These are phyloP conservation scores for Peronospora belbahrii DNA, from an alignment of 352 stramenopile species.

Conservation along the genomic window DNA sequence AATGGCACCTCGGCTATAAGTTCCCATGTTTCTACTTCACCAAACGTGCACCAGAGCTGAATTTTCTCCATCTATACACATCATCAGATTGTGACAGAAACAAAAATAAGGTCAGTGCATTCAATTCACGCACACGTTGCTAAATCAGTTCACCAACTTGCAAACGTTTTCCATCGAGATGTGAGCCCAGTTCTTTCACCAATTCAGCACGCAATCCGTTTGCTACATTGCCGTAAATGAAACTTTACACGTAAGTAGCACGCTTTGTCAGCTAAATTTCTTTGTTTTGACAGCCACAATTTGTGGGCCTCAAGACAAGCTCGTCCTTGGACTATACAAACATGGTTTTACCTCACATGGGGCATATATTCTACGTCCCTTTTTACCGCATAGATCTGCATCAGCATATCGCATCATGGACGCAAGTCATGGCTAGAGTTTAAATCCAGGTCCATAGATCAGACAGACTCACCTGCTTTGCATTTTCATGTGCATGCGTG, in stretches of 20 bases:
- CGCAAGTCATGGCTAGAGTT: too few species aligned
- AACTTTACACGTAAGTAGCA: constrained; percentile 22
- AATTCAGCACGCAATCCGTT: constrained; percentile 20
- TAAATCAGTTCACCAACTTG: constrained; percentile 30
- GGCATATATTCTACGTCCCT: constrained; percentile 47
- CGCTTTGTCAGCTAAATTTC: not conserved
- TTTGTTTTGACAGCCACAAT: too few species aligned
- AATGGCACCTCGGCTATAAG: constrained; percentile 28
- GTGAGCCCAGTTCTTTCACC: constrained; percentile 32
- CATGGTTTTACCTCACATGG: constrained; percentile 56
- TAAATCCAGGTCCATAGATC: too few species aligned
- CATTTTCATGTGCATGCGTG: constrained; percentile 18
- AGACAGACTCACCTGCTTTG: constrained; percentile 44
- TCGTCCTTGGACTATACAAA: too few species aligned
- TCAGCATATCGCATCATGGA: not conserved
- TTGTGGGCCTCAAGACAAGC: not conserved
- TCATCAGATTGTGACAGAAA: not conserved
- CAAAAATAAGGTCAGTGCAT: too few species aligned
- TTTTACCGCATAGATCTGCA: constrained; percentile 33
- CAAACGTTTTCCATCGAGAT: constrained; percentile 23
- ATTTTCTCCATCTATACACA: constrained; percentile 28
- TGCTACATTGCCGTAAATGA: constrained; percentile 51
- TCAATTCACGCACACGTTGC: too few species aligned
- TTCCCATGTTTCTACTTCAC: constrained; percentile 33
- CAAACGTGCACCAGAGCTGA: constrained; percentile 49